Conservation (phyloP, 306 rosid genomes). For the Erythrophleum fordii region DNA sequence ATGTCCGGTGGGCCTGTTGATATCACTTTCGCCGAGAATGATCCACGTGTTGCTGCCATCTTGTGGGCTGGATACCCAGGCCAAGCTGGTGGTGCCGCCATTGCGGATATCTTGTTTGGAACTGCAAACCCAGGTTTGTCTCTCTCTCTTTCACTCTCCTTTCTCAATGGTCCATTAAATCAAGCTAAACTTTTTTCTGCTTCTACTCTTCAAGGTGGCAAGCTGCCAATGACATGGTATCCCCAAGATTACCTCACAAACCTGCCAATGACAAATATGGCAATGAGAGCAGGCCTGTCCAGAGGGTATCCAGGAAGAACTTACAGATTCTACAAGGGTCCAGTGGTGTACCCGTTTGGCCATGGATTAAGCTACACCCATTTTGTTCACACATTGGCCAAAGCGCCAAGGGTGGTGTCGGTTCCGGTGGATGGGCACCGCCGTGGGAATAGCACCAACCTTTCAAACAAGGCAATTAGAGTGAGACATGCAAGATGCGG, state of each 20-base stretch:
- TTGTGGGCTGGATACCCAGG: conserved; percentile 91
- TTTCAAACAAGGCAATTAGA: conserved; percentile 59
- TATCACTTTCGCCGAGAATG: conserved; percentile 64
- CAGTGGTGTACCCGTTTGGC: conserved; percentile 82
- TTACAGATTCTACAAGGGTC: conserved; percentile 76
- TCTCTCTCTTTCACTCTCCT: neutral
- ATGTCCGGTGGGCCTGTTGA: conserved; percentile 93
- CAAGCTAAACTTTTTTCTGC: neutral
- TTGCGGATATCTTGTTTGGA: conserved; percentile 73
- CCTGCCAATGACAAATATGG: conserved; percentile 80
- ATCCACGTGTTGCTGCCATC: conserved; percentile 57
- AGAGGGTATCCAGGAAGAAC: conserved; percentile 78
- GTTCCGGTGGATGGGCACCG: conserved; percentile 63
- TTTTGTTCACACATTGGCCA: conserved; percentile 58
- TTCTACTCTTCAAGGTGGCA: conserved; percentile 52
- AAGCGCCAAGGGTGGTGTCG: conserved; percentile 53
- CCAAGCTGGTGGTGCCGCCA: conserved; percentile 85
- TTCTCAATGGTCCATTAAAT: neutral
- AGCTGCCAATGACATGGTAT: conserved; percentile 88
- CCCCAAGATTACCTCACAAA: conserved; percentile 66
- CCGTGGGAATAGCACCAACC: conserved; percentile 36
- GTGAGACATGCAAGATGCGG: conserved; percentile 77
- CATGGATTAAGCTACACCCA: conserved; percentile 69
- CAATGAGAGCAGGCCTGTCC: conserved; percentile 57
- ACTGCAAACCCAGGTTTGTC: conserved; percentile 59